Conservation (phyloP, 2,329 filamentous ascomycete genomes). For the Lachnellula arida region DNA sequence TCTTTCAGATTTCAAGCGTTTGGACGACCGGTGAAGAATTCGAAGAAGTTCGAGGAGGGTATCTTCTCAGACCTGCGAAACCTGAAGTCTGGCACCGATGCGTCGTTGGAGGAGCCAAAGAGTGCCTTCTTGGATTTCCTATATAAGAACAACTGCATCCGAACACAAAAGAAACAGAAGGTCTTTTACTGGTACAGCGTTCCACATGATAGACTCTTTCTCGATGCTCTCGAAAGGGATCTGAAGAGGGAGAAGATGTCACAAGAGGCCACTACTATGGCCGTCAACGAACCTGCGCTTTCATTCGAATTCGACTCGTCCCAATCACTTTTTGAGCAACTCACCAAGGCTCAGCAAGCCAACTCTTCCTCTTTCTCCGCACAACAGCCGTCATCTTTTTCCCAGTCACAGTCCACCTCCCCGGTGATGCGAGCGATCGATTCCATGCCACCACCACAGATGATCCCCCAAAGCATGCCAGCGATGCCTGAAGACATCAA, state of each 20-base stretch:
- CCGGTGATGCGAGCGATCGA: conserved; percentile 88
- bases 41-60: conserved; percentile 99
- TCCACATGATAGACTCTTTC: conserved; percentile 92
- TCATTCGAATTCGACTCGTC: conserved; percentile 99
- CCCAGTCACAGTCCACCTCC: conserved; percentile 76
- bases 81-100: conserved; percentile 96
- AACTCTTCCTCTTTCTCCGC: conserved; percentile 95
- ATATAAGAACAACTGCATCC: conserved; percentile 99
- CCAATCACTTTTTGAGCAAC: conserved; percentile 97
- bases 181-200: conserved; percentile 99
- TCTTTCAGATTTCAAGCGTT: conserved; percentile 99
- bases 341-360: conserved; percentile 98
- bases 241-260: conserved; percentile 99
- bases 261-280: conserved; percentile 94
- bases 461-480: conserved; percentile 59
- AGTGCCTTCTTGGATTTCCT: conserved; percentile 97
- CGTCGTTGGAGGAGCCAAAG: conserved; percentile 97
- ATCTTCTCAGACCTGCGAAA: conserved; percentile 99
- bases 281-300: conserved; percentile 92
- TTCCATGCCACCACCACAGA: conserved; percentile 86
- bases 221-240: conserved; percentile 94
- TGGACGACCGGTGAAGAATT: conserved; percentile 96
- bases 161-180: conserved; percentile 99
- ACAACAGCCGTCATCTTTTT: conserved; percentile 52
- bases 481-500: conserved; percentile 56